A percentile compares a stretch with the other conserved stretches of the same genome.
phyloP scores from a whole-genome alignment of 2,329 filamentous ascomycete species.

The Talaromyces pinophilus region DNA sequence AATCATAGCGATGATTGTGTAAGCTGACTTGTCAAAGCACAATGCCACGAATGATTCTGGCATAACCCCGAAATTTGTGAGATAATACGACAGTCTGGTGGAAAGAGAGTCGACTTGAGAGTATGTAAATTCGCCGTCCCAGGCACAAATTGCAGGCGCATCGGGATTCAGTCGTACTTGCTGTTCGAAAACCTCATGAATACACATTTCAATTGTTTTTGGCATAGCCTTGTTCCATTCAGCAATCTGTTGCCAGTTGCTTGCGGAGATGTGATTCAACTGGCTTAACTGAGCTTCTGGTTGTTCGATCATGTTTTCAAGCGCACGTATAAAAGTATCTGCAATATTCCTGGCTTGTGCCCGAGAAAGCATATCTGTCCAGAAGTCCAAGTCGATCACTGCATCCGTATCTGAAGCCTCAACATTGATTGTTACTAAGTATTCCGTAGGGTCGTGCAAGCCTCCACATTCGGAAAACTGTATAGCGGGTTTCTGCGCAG shows the following conservation, averaged over 20 bases:
- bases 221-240: slow-evolving; percentile 21
- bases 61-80: slow-evolving; percentile 34
- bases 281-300: slow-evolving; percentile 13
- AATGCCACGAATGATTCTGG: slow-evolving; percentile 32
- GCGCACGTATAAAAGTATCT: slow-evolving; percentile 38
- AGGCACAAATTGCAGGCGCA: slow-evolving; percentile 33
- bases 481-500: slow-evolving; percentile 32
- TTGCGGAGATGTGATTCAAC: slow-evolving; percentile 8
- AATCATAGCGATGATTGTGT: slow-evolving; percentile 25
- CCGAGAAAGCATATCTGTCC: slow-evolving; percentile 44
- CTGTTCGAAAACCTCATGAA: slow-evolving; percentile 22
- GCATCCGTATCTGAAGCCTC: slow-evolving; percentile 47
- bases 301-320: slow-evolving; percentile 43
- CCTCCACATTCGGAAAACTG: slow-evolving; percentile 42
- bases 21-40: slow-evolving; percentile 28
- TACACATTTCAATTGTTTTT: slow-evolving; percentile 24
- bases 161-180: slow-evolving; percentile 27
- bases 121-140: slow-evolving; percentile 40
- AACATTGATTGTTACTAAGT: slow-evolving; percentile 52
- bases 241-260: slow-evolving; percentile 18
- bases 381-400: slow-evolving; percentile 45
- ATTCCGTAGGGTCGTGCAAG: slow-evolving; percentile 53
- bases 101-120: slow-evolving; percentile 37
- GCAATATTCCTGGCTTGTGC: slow-evolving; percentile 43
- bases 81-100: slow-evolving; percentile 34